Evolutionary conservation across 768 basidiomycete genomes (phyloP).

Genomic region (Leccinum subgranulosum): DNA sequence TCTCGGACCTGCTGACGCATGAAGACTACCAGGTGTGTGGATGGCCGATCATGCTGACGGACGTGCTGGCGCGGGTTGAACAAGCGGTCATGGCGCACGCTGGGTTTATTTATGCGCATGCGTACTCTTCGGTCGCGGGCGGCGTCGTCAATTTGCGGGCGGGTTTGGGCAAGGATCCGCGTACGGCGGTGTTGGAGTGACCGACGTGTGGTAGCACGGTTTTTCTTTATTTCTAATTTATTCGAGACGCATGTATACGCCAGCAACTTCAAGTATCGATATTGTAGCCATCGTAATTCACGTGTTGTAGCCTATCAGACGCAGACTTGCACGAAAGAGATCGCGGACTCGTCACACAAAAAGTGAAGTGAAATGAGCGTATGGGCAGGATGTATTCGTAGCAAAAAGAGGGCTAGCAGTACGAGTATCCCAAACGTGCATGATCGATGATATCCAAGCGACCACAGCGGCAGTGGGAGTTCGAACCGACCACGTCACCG

Average conservation of each 20-base stretch:
- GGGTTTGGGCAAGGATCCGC: slow-evolving; percentile 37
- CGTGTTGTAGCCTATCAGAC: too few species aligned
- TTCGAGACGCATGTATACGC: background rate
- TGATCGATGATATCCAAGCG: background rate
- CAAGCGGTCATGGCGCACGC: slow-evolving; percentile 37
- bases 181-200: slow-evolving; percentile 38
- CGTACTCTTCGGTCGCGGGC: slow-evolving; percentile 38
- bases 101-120: slow-evolving; percentile 42
- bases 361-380: background rate
- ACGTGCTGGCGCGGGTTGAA: slow-evolving; percentile 41
- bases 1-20: slow-evolving; percentile 39
- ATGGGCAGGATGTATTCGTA: slow-evolving; percentile 9
- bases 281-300: background rate
- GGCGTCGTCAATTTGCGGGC: slow-evolving; percentile 42
- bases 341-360: background rate
- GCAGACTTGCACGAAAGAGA: too few species aligned
- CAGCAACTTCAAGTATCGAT: background rate
- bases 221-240: background rate
- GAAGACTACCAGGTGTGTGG: slow-evolving; percentile 35
- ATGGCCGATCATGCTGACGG: slow-evolving; percentile 43
- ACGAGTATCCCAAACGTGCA: slow-evolving; percentile 5
- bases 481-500: background rate
- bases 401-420: slow-evolving; percentile 11
- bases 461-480: background rate
- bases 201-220: background rate